Conservation (phyloP, 129 eudicot genomes). For the Heracleum sosnowskyi region DNA sequence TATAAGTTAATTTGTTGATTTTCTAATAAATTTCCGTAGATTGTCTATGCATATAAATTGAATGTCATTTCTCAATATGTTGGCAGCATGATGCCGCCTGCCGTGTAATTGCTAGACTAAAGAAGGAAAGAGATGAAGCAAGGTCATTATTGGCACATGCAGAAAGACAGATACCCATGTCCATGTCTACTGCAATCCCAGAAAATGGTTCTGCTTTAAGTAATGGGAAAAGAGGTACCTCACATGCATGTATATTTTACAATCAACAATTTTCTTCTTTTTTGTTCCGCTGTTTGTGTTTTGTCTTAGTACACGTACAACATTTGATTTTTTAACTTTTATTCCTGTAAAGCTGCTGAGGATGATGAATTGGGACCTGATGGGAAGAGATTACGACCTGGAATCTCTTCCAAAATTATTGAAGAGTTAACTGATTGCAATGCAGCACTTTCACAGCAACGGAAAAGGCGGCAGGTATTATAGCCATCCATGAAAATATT, state of each 20-base stretch:
- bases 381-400: conserved; percentile 65
- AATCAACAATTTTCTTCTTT: background rate
- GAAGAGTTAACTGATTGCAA: conserved; percentile 85
- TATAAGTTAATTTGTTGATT: background rate
- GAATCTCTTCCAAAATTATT: conserved; percentile 58
- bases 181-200: conserved; percentile 43
- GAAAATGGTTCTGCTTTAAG: conserved; percentile 51
- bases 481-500: background rate
- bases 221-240: conserved; percentile 94
- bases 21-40: background rate
- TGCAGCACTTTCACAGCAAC: conserved; percentile 82
- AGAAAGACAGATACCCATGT: conserved; percentile 76
- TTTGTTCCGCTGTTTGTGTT: background rate
- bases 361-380: conserved; percentile 66
- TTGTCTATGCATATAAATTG: background rate
- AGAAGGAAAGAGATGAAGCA: conserved; percentile 98
- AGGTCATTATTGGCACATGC: conserved; percentile 77
- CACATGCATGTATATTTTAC: background rate
- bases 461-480: conserved; percentile 87
- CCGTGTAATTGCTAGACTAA: conserved; percentile 96
- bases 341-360: conserved; percentile 50
- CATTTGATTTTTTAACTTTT: background rate
- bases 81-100: conserved; percentile 99
- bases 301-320: background rate
- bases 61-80: conserved; percentile 3